Evolutionary conservation across 2,329 filamentous ascomycete genomes (phyloP).

Genomic region (Claviceps sp.): DNA sequence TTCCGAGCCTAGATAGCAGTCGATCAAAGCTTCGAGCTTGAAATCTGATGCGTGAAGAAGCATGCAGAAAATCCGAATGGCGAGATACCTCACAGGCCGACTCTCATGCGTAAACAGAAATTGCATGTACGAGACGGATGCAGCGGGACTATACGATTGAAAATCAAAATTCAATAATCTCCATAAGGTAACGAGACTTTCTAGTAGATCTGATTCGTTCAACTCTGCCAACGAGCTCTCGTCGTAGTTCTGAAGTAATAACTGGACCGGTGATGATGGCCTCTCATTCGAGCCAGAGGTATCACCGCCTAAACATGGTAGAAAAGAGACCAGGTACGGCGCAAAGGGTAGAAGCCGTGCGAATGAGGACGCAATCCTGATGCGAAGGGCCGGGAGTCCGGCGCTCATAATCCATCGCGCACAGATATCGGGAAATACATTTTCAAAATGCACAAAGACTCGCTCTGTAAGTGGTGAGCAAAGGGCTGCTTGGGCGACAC

Average conservation of each 20-base stretch:
- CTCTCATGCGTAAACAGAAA: conserved; percentile 48
- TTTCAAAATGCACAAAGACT: conserved; percentile 62
- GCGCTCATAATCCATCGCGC: conserved; percentile 57
- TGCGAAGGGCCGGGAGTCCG: conserved; percentile 23
- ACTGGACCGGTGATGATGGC: conserved; percentile 14
- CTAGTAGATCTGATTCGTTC: conserved; percentile 13
- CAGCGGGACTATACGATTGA: conserved; percentile 48
- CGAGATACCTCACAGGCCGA: conserved; percentile 59
- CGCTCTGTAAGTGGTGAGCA: conserved; percentile 55
- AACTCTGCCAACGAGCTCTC: conserved; percentile 12
- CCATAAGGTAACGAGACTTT: conserved; percentile 42
- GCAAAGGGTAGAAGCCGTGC: conserved; percentile 71
- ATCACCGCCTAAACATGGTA: conserved; percentile 33
- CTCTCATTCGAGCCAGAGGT: conserved; percentile 3
- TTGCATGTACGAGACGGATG: conserved; percentile 56
- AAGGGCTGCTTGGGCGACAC: conserved; percentile 56
- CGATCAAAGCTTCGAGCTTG: conserved; percentile 59
- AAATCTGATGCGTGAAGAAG: conserved; percentile 69
- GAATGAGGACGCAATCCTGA: conserved; percentile 53
- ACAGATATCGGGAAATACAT: conserved; percentile 68
- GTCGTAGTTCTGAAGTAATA: conserved; percentile 18
- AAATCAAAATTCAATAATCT: conserved; percentile 68
- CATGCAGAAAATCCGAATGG: conserved; percentile 67
- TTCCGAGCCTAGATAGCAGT: conserved; percentile 46
- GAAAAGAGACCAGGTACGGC: conserved; percentile 62